phyloP scores from a whole-genome alignment of 148 eudicot species.

The Nepenthes mirabilis region DNA sequence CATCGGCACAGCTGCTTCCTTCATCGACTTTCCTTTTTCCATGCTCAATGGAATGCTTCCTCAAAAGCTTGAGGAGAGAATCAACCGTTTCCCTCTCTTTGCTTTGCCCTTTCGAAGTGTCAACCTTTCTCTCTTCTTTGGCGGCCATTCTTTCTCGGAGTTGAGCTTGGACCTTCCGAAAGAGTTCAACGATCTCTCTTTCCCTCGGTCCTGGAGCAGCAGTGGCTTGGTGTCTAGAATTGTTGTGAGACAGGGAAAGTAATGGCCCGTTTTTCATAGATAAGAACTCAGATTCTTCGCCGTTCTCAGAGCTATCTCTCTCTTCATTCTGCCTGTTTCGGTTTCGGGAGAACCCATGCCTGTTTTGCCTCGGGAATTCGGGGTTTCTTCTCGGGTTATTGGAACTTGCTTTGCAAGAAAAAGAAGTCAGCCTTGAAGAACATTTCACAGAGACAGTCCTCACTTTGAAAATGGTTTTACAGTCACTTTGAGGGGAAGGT shows the following conservation, averaged over 20 bases:
- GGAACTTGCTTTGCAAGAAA: conserved; percentile 51
- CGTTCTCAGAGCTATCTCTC: conserved; percentile 41
- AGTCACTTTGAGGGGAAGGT: conserved; percentile 19
- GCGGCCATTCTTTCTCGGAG: conserved; percentile 59
- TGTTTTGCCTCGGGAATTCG: conserved; percentile 62
- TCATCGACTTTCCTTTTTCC: conserved; percentile 45
- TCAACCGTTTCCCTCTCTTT: conserved; percentile 71
- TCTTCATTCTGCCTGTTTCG: conserved; percentile 62
- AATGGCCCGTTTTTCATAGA: conserved; percentile 63
- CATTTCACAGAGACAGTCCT: conserved; percentile 23
- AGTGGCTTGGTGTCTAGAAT: conserved; percentile 43
- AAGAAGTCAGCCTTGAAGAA: conserved; percentile 25
- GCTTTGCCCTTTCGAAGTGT: conserved; percentile 34
- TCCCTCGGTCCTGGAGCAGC: conserved; percentile 69
- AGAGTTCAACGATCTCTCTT: conserved; percentile 74
- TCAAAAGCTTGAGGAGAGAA: conserved; percentile 68
- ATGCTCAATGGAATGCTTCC: conserved; percentile 63
- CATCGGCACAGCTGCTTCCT: conserved; percentile 20
- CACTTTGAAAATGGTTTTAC: conserved; percentile 16
- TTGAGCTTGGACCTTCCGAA: conserved; percentile 64
- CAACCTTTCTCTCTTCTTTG: conserved; percentile 63
- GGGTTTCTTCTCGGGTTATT: conserved; percentile 58
- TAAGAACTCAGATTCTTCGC: conserved; percentile 60
- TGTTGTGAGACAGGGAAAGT: conserved; percentile 33
- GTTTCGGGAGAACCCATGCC: conserved; percentile 44